Percentiles rank a stretch among this genome's conserved stretches.
These are phyloP conservation scores for Boletellus ananas DNA, from an alignment of 768 basidiomycete species.

Conservation along the genomic window DNA sequence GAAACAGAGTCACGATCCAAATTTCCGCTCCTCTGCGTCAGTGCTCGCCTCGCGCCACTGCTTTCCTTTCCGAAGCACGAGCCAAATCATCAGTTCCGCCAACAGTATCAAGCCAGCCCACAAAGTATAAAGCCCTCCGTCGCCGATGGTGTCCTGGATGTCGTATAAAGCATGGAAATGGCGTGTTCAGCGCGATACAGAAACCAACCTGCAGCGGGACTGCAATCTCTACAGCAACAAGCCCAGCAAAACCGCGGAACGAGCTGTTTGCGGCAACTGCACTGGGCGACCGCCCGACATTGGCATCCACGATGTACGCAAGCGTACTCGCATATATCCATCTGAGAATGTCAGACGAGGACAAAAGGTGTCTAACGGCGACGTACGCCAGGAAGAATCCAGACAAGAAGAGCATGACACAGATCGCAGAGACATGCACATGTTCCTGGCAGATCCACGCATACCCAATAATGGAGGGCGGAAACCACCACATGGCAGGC, in stretches of 20 bases:
- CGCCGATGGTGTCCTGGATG: conserved; percentile 62
- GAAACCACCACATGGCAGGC: conserved; percentile 47
- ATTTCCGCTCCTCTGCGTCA: conserved; percentile 33
- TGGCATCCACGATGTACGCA: conserved; percentile 87
- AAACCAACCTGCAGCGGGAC: conserved; percentile 57
- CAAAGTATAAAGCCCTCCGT: conserved; percentile 76
- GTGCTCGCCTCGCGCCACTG: conserved; percentile 56
- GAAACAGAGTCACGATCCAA: neutral
- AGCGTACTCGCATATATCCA: conserved; percentile 68
- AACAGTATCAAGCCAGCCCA: conserved; percentile 57
- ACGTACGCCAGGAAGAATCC: conserved; percentile 76
- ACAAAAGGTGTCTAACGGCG: neutral
- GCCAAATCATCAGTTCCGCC: conserved; percentile 50
- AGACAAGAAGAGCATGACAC: conserved; percentile 66
- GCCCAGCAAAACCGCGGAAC: conserved; percentile 68
- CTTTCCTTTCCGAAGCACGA: conserved; percentile 60
- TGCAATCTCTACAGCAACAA: conserved; percentile 68
- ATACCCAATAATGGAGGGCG: conserved; percentile 62
- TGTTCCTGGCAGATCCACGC: conserved; percentile 72
- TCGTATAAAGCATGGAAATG: neutral
- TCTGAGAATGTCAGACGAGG: conserved; percentile 25
- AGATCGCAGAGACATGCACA: conserved; percentile 64
- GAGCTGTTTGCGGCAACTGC: conserved; percentile 75
- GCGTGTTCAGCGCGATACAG: neutral
- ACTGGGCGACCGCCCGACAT: conserved; percentile 72